phyloP scores from a whole-genome alignment of 208 protist species.

The Acanthamoeba triangularis region DNA sequence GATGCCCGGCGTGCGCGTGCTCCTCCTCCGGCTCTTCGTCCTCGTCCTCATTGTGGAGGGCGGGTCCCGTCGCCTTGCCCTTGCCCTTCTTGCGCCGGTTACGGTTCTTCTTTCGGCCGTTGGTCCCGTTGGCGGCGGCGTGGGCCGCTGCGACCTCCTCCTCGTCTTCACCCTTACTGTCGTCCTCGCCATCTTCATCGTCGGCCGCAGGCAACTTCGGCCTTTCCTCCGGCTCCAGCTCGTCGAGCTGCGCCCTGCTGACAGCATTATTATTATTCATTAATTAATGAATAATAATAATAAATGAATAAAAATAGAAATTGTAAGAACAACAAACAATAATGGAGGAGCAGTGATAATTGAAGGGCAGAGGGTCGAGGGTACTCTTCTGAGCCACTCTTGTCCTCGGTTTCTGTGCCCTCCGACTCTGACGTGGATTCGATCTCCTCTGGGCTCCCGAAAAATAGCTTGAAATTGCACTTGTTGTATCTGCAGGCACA shows the following conservation, averaged over 20 bases:
- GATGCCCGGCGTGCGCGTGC: background rate
- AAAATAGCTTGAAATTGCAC: constrained; percentile 76
- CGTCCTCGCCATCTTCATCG: background rate
- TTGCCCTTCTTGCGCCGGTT: background rate
- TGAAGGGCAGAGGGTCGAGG: too few relatives aligned
- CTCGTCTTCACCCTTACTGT: background rate
- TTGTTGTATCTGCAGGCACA: constrained; percentile 53
- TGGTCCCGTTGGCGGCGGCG: too few relatives aligned
- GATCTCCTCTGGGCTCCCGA: constrained; percentile 59
- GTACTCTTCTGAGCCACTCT: constrained; percentile 24
- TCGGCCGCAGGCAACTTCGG: background rate
- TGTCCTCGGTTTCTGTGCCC: constrained; percentile 23
- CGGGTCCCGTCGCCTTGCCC: background rate
- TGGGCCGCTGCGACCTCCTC: background rate
- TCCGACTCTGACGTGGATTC: constrained; percentile 11
- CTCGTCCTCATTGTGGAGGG: background rate
- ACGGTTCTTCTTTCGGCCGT: background rate
- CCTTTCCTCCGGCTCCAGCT: constrained; percentile 33
- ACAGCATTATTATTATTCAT: background rate
- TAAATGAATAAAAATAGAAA: too few relatives aligned
- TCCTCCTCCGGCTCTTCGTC: background rate
- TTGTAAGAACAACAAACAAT: too few relatives aligned
- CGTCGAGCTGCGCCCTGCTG: constrained; percentile 29
- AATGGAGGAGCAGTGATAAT: background rate
- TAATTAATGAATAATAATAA: background rate